A percentile compares a stretch with the other conserved stretches of the same genome.
Conservation (phyloP, 1,284 basidiomycete genomes). For the Leucoagaricus sp. region DNA sequence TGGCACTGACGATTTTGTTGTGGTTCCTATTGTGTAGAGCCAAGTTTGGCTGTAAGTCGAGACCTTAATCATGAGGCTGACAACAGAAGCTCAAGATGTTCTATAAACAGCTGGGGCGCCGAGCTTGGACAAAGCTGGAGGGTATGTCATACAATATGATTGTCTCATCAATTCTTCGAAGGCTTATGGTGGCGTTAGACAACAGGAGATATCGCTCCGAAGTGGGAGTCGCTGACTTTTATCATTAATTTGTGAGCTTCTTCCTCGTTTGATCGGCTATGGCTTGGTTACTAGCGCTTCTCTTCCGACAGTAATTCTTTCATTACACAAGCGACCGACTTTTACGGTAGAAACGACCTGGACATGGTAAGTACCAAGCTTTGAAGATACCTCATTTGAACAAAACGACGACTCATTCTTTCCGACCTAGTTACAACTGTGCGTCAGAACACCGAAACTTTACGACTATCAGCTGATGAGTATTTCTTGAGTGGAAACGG, state of each 20-base stretch:
- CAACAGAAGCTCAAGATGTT: not conserved
- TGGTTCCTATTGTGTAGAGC: conserved; percentile 41
- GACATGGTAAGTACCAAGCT: conserved; percentile 46
- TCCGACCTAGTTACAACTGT: conserved; percentile 53
- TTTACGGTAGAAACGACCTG: conserved; percentile 62
- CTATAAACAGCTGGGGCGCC: conserved; percentile 11
- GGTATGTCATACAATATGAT: conserved; percentile 33
- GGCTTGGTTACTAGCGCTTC: conserved; percentile 4
- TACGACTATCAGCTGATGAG: not conserved
- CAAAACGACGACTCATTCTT: not conserved
- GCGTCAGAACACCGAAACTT: conserved; percentile 18
- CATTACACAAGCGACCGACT: conserved; percentile 54
- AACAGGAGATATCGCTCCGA: conserved; percentile 48
- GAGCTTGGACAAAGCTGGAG: conserved; percentile 59
- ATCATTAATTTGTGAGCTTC: conserved; percentile 33
- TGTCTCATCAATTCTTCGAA: not conserved
- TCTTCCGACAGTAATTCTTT: conserved; percentile 42
- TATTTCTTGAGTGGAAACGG: conserved; percentile 52
- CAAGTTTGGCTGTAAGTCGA: conserved; percentile 61
- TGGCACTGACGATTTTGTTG: not conserved
- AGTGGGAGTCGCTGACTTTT: conserved; percentile 33
- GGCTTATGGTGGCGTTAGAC: conserved; percentile 37
- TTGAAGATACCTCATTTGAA: conserved; percentile 4
- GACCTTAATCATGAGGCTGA: not conserved
- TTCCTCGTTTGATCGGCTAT: not conserved